Conservation (phyloP, 2,329 filamentous ascomycete genomes). For the Beauveria varroae region DNA sequence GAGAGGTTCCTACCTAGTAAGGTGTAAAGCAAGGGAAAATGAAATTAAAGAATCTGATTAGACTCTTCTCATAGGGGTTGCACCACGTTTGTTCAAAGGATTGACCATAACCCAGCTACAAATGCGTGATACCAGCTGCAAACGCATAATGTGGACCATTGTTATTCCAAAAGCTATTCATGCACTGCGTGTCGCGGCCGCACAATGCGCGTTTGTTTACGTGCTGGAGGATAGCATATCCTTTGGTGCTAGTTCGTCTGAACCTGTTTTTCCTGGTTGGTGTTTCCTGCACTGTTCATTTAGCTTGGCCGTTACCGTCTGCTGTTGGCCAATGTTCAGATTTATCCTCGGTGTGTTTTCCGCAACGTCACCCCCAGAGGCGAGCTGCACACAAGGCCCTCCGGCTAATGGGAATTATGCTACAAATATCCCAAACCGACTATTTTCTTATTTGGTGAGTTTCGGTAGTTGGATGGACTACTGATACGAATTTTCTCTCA, state of each 20-base stretch:
- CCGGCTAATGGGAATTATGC: too few relatives aligned
- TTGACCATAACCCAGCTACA: not conserved
- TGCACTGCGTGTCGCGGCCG: not conserved
- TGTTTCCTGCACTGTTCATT: not conserved
- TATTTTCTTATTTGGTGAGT: too few relatives aligned
- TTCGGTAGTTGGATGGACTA: too few relatives aligned
- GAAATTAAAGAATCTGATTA: not conserved
- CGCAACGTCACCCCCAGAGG: not conserved
- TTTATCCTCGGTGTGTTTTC: not conserved
- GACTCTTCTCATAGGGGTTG: not conserved
- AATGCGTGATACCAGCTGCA: not conserved
- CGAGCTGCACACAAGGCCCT: not conserved
- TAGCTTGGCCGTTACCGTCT: not conserved
- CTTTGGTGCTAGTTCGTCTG: not conserved
- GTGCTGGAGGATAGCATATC: not conserved
- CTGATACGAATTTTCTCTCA: too few relatives aligned
- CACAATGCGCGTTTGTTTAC: not conserved
- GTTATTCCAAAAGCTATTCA: not conserved
- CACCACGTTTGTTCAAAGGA: not conserved
- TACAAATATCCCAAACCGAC: too few relatives aligned
- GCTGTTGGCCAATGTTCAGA: not conserved
- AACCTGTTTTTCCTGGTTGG: too few relatives aligned
- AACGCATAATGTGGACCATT: slow-evolving; percentile 7
- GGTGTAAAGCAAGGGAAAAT: not conserved
- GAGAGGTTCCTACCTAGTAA: not conserved